A percentile compares a stretch with the other conserved stretches of the same genome.
Conservation (phyloP, 1,284 basidiomycete species). For the Cronartium ribicola region DNA sequence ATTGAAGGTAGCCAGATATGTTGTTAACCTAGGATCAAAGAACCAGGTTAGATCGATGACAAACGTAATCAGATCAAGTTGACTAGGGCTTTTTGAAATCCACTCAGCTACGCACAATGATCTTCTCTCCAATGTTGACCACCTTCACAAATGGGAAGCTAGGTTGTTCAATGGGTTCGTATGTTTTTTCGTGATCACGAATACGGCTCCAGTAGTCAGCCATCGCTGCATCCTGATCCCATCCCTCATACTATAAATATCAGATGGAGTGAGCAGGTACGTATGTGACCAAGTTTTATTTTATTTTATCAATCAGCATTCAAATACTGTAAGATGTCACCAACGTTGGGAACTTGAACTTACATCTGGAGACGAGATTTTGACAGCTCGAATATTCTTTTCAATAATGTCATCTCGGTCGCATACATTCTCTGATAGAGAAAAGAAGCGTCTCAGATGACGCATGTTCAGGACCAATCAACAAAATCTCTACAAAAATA, state of each 20-base stretch:
- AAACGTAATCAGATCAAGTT: slow-evolving; percentile 57
- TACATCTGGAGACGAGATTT: slow-evolving; percentile 95
- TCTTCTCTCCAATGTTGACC: slow-evolving; percentile 62
- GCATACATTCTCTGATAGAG: slow-evolving; percentile 52
- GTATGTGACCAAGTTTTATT: background rate
- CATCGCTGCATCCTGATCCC: slow-evolving; percentile 87
- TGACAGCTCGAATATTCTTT: slow-evolving; percentile 89
- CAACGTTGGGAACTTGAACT: slow-evolving; percentile 49
- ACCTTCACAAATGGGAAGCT: slow-evolving; percentile 88
- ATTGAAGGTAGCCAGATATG: slow-evolving; percentile 77
- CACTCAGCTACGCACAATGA: slow-evolving; percentile 10
- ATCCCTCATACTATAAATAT: slow-evolving; percentile 69
- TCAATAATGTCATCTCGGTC: slow-evolving; percentile 79
- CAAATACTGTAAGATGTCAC: background rate
- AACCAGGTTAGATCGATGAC: background rate
- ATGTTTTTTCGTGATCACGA: slow-evolving; percentile 74
- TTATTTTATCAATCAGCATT: background rate
- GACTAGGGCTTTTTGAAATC: background rate
- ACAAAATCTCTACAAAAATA: background rate
- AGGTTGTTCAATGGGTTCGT: slow-evolving; percentile 72
- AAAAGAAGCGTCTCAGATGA: background rate
- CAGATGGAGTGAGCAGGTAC: background rate
- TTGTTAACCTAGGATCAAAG: slow-evolving; percentile 57
- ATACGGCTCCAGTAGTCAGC: slow-evolving; percentile 89
- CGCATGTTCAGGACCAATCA: too few relatives aligned